Evolutionary conservation across 495 filamentous ascomycete genomes (phyloP).

Genomic region (Neurospora sp.): DNA sequence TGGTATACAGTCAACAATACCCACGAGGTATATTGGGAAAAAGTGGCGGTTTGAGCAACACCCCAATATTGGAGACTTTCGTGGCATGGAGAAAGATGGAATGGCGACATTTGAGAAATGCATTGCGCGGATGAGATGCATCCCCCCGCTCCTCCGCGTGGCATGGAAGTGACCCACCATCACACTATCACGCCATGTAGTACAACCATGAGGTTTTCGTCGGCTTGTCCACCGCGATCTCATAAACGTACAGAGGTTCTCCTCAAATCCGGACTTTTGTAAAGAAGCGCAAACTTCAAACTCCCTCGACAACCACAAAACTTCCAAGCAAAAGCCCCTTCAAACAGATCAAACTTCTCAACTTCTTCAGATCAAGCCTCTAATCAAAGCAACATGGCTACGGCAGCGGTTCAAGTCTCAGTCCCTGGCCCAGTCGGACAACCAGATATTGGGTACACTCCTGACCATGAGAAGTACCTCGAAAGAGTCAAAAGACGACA

Average conservation of each 20-base stretch:
- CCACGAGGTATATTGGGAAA: not conserved
- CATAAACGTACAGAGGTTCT: not conserved
- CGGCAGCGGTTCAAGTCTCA: not conserved
- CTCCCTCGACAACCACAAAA: not conserved
- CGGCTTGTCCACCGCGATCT: not conserved
- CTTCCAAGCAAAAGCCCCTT: not conserved
- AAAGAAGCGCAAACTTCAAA: not conserved
- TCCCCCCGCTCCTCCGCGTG: not conserved
- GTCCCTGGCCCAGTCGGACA: slow-evolving; percentile 21
- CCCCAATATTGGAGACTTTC: not conserved
- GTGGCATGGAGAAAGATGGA: not conserved
- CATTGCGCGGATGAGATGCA: not conserved
- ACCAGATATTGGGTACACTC: slow-evolving; percentile 50
- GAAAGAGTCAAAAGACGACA: slow-evolving; percentile 37
- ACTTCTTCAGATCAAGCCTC: not conserved
- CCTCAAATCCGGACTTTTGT: not conserved
- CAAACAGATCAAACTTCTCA: not conserved
- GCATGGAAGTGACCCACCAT: not conserved
- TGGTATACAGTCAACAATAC: not conserved
- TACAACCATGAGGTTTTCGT: not conserved
- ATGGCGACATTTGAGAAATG: not conserved
- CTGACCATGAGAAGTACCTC: slow-evolving; percentile 46
- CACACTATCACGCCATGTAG: not conserved
- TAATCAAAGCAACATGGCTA: not conserved
- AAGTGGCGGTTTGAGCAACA: not conserved